Evolutionary conservation across 2,329 filamentous ascomycete genomes (phyloP), one percentile per base, ranked within the genome.

Genomic region (Neonectria faginata): DNA sequence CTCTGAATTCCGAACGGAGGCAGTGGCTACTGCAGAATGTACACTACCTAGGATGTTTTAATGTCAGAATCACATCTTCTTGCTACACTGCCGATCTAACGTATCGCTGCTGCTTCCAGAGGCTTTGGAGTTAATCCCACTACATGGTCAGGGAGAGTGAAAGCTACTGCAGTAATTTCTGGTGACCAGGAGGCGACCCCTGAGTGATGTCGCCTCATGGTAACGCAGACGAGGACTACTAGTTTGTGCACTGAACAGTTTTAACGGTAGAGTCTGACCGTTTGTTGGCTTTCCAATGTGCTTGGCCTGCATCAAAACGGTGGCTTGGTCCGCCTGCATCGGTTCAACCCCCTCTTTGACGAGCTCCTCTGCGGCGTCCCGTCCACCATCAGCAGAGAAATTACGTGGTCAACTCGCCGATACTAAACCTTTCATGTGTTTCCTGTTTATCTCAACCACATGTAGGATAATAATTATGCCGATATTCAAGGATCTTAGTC

Each of bases 11-110:
- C 25, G 8, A 48, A 41, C 39, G 20, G 41, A 47, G 22, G 57
- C 22, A 41, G 31, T 29, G 31, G 27, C 20, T 22, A 25, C 41
- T 47, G 31, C 51, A 48, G 50, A 60, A 54, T 60, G 57, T 60
- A 60, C 52, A 60, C 57, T 60, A 60, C 42, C 27, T 25, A 39
- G 10, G 33, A 33, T 48, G 31, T 36, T 48, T 55, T 22, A 29
- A 39, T 36, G 16, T 54, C 22, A 20, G 10, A 60, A 42, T 55
- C 29, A 41, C 41, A 5, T 31, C 25, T 41, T 39, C 31, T 8
- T 29, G 25, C 22, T 14, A 42, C 20, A 31, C 20, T 8, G 12
- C 7, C 6, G 41, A 27, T 20, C n/a, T 48, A 16, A 41, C 20
- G 2, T 5, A 20, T 14, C 27, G 20, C 16, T n/a, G 20, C 12